Conservation (phyloP, 2,329 filamentous ascomycete genomes). For the Microcyclosporella mali region DNA sequence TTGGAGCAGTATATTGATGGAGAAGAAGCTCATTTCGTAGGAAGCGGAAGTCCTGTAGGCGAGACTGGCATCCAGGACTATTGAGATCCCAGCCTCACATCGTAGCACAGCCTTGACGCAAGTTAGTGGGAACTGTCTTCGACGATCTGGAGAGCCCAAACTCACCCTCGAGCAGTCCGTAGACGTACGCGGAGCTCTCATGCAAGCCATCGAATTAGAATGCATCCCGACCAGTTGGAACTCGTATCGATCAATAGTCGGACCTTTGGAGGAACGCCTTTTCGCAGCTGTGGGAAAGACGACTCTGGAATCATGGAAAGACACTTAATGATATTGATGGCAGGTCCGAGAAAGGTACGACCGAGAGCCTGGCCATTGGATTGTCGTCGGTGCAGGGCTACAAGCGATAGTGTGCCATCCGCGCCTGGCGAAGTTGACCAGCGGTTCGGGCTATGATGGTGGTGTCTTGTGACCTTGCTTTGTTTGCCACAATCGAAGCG, state of each 20-base stretch:
- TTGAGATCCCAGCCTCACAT: conserved; percentile 21
- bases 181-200: conserved; percentile 34
- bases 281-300: conserved; percentile 48
- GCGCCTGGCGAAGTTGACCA: not conserved
- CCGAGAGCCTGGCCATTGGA: conserved; percentile 30
- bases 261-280: conserved; percentile 50
- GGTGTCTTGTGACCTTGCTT: not conserved
- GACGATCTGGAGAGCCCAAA: conserved; percentile 13
- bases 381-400: conserved; percentile 10
- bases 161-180: conserved; percentile 3
- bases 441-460: not conserved
- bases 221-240: conserved; percentile 29
- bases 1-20: conserved; percentile 76
- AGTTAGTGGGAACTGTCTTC: conserved; percentile 46
- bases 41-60: conserved; percentile 33
- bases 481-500: too few relatives aligned
- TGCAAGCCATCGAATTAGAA: conserved; percentile 42
- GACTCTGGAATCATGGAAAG: conserved; percentile 43
- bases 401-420: conserved; percentile 4
- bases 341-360: conserved; percentile 31
- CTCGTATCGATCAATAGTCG: conserved; percentile 36
- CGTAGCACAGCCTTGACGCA: conserved; percentile 51
- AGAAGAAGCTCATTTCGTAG: conserved; percentile 50
- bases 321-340: conserved; percentile 8
- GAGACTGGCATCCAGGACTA: conserved; percentile 48